Base-by-base conservation (phyloP, 2,329 filamentous ascomycete species). In the Cryoendolithus antarcticus region DNA sequence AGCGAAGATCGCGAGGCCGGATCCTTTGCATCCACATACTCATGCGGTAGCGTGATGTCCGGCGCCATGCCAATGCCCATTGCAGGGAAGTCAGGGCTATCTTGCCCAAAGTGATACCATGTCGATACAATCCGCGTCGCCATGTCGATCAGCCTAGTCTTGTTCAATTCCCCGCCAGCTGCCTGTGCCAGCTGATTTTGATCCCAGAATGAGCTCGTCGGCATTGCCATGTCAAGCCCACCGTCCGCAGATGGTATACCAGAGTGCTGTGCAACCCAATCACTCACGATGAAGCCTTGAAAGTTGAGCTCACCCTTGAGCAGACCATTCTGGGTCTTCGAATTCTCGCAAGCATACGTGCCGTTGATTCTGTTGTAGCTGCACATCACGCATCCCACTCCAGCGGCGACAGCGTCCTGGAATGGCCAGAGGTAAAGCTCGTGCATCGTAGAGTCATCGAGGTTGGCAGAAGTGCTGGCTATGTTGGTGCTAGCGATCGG, bases 291-390 rank as follows among this genome's bases (percentile, higher is more conserved):
- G 48, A 62, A 77, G 52, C 81, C 81, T 48, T 83, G 78, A 48
- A 85, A 85, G 0, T 77, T 78, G 35, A 85, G 66, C 58, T 86
- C 81, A 33, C 80, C 78, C 50, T 86, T 86, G 6, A 85, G 63
- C 3, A 86, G 64, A 0, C 74, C 76, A 46, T 84, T 85, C 38
- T 82, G 65, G 9, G 78, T 60, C 52, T 78, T 78, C 44, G 74
- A 76, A 52, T 85, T 85, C 41, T 80, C 74, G 52, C 81, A 86
- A 2, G 76, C 76, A 41, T 82, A 62, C 8, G 60, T 65, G 35
- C 49, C 47, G 45, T 59, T 58, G 38, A 58, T 45, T 30, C 34
- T 32, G 10, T 54, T 50, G 48, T 56, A 56, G 39, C 46, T 50
- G 42, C 56, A 69, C 71, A 48, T 46, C 6, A 44, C 56, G 7